Base-by-base conservation (phyloP, 2,329 filamentous ascomycete genomes). In the Aspergillus fischeri region DNA sequence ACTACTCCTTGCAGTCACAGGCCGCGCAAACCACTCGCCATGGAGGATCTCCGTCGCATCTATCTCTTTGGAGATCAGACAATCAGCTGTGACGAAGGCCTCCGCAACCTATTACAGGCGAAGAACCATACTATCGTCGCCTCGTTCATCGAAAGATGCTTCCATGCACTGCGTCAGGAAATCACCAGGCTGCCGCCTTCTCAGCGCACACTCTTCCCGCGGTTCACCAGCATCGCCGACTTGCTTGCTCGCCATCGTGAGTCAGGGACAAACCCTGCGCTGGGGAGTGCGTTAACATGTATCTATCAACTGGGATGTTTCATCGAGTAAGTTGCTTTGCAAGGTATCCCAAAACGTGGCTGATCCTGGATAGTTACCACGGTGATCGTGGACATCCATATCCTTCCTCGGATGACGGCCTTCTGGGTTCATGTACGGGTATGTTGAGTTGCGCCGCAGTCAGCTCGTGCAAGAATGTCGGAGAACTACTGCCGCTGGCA, bases 51-150 rank as follows among this genome's bases (percentile, higher is more conserved):
- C 57, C 68, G 63, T 60, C 66, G 64, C 51, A 69, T 77, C 62
- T 77, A 77, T 69, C 71, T 79, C 68, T 78, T 79, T 64, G 77
- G 77, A 67, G 77, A 79, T 61, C 76, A 78, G 65, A 79, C 76
- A 56, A 69, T 69, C 57, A 73, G 77, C 61, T 76, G 75, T 57
- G 70, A 76, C 59, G 65, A 71, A 50, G 73, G 74, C 52, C 73
- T 79, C 58, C 73, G 70, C 52, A 72, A 72, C 55, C 67, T 78
- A 48, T 62, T 78, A 52, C 69, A 75, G 57, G 65, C 70, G 49
- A 77, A 78, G 62, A 72, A 76, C 62, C 72, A 78, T 63, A 73
- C 73, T 20, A 57, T 79, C 7, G 60, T 79, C 25, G 70, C 69
- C 10, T 68, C 70, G 4, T 79, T 79, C 62, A 72, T 79, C 55